Base-by-base conservation (phyloP, 108 stramenopile species). In the Asterionellopsis glacialis region DNA sequence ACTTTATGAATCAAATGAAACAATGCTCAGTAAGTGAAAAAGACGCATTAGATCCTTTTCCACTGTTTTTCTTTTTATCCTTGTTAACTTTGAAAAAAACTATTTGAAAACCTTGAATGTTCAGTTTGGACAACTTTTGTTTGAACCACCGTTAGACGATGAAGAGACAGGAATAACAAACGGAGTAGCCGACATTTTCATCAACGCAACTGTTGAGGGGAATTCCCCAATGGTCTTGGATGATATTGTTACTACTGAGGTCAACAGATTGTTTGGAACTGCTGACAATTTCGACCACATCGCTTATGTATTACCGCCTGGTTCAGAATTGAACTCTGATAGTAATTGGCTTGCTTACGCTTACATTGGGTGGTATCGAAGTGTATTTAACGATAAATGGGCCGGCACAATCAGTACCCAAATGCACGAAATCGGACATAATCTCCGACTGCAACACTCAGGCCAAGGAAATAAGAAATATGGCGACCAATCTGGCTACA, bases 381-480 rank as follows among this genome's bases (percentile, higher is more conserved):
- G 53, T 13, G 61, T 73, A 0, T 87, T 73, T 71, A 81, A 79
- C 64, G 61, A 83, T 50, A 16, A 65, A 19, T 80, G 76, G 78
- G 82, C 83, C 48, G 48, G 51, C 28, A 62, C 64, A 43, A 28
- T 69, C 25, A 64, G 63, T 26, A 60, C 62, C 10, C 63, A 65
- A 39, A 52, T 80, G 28, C 87, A 88, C 59, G 87, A 88, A 58
- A 43, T 84, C 12, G 85, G 81, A 19, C 84, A 85, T 72, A 90
- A 81, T 56, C 48, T 90, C 42, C 70, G 65, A 23, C 67, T 84
- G 13, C 15, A 51, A n/a, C 47, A 48, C 47, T 48, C 47, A 21
- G 21, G 47, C 47, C 9, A 54, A 27, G 52, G 52, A 1, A 27
- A 5, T 9, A 54, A n/a, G 19, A n/a, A 23, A 1, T 54, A 54